Evolutionary conservation across 2,329 filamentous ascomycete species (phyloP).

Genomic region (Aspergillus ruber): DNA sequence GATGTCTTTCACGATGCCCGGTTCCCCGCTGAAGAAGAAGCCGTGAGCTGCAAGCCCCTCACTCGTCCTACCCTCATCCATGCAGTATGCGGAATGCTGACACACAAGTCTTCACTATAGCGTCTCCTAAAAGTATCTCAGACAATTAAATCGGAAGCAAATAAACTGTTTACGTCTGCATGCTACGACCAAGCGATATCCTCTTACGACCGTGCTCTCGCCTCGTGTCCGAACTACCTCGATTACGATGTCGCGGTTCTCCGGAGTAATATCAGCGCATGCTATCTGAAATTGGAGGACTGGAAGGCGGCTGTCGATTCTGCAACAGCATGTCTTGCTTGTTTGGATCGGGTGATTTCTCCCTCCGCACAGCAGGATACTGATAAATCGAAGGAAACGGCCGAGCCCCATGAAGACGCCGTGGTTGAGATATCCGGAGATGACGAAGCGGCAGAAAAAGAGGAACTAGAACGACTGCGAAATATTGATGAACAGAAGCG

Average conservation of each 20-base stretch:
- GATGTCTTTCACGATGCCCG: slow-evolving; percentile 38
- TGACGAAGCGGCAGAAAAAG: slow-evolving; percentile 34
- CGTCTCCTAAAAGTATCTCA: slow-evolving; percentile 65
- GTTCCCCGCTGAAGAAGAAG: slow-evolving; percentile 44
- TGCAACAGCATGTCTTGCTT: slow-evolving; percentile 66
- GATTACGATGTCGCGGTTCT: slow-evolving; percentile 85
- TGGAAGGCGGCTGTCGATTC: slow-evolving; percentile 77
- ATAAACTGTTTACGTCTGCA: slow-evolving; percentile 66
- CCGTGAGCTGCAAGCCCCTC: slow-evolving; percentile 24
- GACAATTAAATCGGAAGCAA: slow-evolving; percentile 67
- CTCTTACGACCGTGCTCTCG: slow-evolving; percentile 73
- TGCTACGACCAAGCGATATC: slow-evolving; percentile 72
- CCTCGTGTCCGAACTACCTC: slow-evolving; percentile 73
- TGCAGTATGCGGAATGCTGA: slow-evolving; percentile 3
- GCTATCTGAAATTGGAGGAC: slow-evolving; percentile 73
- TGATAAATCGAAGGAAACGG: slow-evolving; percentile 5
- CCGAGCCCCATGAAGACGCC: slow-evolving; percentile 12
- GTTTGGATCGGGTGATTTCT: slow-evolving; percentile 58
- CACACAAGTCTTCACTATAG: slow-evolving; percentile 33
- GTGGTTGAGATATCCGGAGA: slow-evolving; percentile 48
- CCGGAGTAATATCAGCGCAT: slow-evolving; percentile 82
- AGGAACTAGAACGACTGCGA: slow-evolving; percentile 38
- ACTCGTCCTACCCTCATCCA: background rate
- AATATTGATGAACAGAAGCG: slow-evolving; percentile 44
- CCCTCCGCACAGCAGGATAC: slow-evolving; percentile 23